Conservation (phyloP, 108 stramenopile species). For the Conticribra guillardii region DNA sequence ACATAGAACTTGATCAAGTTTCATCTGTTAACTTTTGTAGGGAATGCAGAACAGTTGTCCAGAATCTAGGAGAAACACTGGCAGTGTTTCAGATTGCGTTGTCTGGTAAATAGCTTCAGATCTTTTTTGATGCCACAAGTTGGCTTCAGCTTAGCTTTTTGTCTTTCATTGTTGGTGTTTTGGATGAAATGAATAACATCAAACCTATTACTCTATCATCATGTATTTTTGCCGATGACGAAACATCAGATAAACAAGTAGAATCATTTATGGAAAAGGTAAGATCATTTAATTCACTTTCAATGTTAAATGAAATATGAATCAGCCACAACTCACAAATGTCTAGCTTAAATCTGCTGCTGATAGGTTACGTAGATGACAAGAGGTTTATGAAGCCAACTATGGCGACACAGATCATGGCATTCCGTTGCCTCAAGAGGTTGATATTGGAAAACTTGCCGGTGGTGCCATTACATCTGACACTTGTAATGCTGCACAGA, state of each 20-base stretch:
- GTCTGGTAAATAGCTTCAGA: neutral
- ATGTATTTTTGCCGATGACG: no score
- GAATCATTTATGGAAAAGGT: no score
- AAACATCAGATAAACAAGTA: no score
- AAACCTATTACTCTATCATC: neutral
- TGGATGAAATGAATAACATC: neutral
- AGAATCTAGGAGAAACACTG: neutral
- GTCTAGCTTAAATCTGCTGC: no score
- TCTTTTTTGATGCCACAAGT: neutral
- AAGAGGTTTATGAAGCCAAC: no score
- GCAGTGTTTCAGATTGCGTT: neutral
- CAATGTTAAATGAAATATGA: no score
- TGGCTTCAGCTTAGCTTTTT: neutral
- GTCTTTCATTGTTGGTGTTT: constrained; percentile 3
- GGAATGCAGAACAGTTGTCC: neutral
- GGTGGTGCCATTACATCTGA: constrained; percentile 3
- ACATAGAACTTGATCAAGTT: neutral
- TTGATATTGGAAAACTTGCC: constrained; percentile 6
- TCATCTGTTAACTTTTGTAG: neutral
- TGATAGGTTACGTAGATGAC: no score
- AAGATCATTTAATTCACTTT: no score
- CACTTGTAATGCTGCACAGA: neutral
- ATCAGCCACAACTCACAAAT: no score
- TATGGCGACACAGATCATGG: no score
- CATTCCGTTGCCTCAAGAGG: neutral